Base-by-base conservation (phyloP, 176 grass and related monocot genomes). In the Microstegium vimineum region DNA sequence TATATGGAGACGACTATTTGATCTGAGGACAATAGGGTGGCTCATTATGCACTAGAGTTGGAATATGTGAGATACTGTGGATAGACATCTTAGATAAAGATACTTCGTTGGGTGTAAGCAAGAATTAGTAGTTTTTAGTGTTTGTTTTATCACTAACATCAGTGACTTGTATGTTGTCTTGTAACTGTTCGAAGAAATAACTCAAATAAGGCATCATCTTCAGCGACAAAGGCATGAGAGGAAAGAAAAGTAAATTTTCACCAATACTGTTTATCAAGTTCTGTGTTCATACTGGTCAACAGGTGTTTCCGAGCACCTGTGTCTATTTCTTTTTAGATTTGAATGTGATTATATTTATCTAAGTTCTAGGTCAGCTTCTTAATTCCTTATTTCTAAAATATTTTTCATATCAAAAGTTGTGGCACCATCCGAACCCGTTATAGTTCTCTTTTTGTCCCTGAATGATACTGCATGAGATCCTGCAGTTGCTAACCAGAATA, bases 1-100 rank as follows among this genome's bases (percentile, higher is more conserved):
- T 90, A 3, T 86, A 83, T 74, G 68, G 88, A 86, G 84, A 90
- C 5, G 88, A 77, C 23, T 90, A 82, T 73, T 82, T 90, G 4
- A 86, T 90, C 30, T 90, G 46, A 90, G 52, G 56, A 78, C 17
- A 86, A 66, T n/a, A 51, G 27, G 34, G 65, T 42, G 17, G 8
- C 22, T 52, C 13, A 42, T 73, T 16, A 4, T 79, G 34, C 22
- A 68, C 1, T 84, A 9, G 64, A 89, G 65, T 77, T 18, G 27
- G 26, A 43, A 77, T 56, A 23, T 62, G 15, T 8, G 34, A 62
- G 42, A 85, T 57, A 17, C 27, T 81, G 64, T 71, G 76, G 71
- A 89, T 85, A 85, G 38, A 62, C 41, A 27, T 34, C 71, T 71
- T 76, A 72, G 27, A 72, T 71, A 35, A 43, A 45, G 28, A 73